These are phyloP conservation scores for Dryadomyces quercivorus DNA, from an alignment of 2,329 filamentous ascomycete species.

Conservation along the genomic window DNA sequence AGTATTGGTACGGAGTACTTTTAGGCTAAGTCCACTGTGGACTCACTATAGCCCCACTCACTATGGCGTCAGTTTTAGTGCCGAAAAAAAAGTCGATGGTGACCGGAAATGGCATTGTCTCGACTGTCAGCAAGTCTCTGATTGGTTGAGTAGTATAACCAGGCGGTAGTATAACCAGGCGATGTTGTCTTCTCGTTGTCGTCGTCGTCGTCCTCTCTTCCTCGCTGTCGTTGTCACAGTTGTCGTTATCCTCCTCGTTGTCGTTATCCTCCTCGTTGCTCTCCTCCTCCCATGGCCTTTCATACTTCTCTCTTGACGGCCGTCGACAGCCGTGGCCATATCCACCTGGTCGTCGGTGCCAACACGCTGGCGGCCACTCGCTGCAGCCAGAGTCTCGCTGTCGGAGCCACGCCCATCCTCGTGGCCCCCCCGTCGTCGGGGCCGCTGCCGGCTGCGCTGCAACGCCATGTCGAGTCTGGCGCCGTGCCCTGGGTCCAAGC, in stretches of 20 bases:
- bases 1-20: too few species aligned
- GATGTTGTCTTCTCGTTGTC: too few species aligned
- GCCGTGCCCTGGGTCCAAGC: conserved; percentile 54
- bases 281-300: neutral
- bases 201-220: too few species aligned
- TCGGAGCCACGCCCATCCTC: conserved; percentile 70
- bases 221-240: too few species aligned
- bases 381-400: conserved; percentile 66
- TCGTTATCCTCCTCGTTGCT: too few species aligned
- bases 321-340: conserved; percentile 53
- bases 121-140: neutral
- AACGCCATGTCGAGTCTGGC: conserved; percentile 53
- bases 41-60: too few species aligned
- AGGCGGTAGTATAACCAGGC: too few species aligned
- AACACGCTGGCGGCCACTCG: conserved; percentile 80
- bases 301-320: conserved; percentile 54
- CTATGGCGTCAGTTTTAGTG: conserved; percentile 12
- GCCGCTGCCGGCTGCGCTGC: conserved; percentile 39
- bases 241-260: too few species aligned
- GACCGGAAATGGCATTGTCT: neutral
- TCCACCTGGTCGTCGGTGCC: conserved; percentile 78
- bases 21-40: too few species aligned
- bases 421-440: conserved; percentile 52
- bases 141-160: neutral
- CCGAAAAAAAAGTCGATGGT: conserved; percentile 2